Base-by-base conservation (phyloP, 2,329 filamentous ascomycete genomes). In the Colletotrichum scovillei region DNA sequence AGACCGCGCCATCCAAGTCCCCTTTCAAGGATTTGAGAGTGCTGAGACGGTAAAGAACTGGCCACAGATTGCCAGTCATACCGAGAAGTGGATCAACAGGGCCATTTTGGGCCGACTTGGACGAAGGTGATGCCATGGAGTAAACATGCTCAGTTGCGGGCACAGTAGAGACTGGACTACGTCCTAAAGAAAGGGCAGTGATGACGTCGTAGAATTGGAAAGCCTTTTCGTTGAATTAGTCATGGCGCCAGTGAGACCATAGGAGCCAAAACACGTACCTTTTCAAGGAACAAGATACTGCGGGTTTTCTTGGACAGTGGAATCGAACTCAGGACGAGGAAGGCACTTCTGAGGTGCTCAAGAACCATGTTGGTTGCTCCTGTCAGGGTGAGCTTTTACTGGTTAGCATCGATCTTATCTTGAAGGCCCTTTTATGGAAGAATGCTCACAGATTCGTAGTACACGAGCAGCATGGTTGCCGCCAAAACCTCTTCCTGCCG, bases 381-480 rank as follows among this genome's bases (percentile, higher is more conserved):
- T 11, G 42, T 49, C 7, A 49, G 22, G 42, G 42, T 49, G 42
- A 49, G 42, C 42, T 49, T 49, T n/a, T 49, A 11, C 19, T 22
- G 8, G 19, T 49, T 4, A 49, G 42, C 8, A 49, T n/a, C 9
- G 42, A n/a, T 2, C 19, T 49, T 49, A 4, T 19, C 3, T 8
- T 11, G 16, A 49, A 49, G 19, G 19, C 7, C 42, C n/a, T 19
- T 11, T n/a, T 8, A 35, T 3, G 19, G 42, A 3, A 11, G 22
- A 49, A 49, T 42, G 8, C 19, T 22, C 1, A 49, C 42, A 11
- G 42, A 49, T 49, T 49, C 42, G 42, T 49, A 49, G 19, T 49
- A 91, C 1, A 91, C 86, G 7, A 91, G 78, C 4, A 91, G 83
- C 82, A 91, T 91, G 59, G 91, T 90, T 2, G 89, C 87, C 1